Evolutionary conservation across 768 basidiomycete species (phyloP).

Genomic region (Leucocoprinus sp.): DNA sequence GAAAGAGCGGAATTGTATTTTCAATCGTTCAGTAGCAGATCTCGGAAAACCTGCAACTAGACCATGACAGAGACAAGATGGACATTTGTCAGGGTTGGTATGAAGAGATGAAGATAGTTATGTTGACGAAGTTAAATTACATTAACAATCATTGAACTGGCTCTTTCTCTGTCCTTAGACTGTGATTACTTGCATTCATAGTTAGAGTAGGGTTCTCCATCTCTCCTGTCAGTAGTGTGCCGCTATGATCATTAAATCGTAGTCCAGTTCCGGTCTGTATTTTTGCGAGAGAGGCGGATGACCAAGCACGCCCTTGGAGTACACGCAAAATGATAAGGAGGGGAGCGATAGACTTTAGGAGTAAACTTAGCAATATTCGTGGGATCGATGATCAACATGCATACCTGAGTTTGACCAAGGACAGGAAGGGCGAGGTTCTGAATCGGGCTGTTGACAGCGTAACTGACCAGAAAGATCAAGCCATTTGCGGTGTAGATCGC

Average conservation of each 20-base stretch:
- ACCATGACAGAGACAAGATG: no score
- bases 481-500: slow-evolving; percentile 26
- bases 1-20: no score
- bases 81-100: no score
- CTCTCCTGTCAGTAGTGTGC: not conserved
- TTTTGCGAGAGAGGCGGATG: slow-evolving; percentile 4
- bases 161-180: not conserved
- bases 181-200: slow-evolving; percentile 1
- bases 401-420: slow-evolving; percentile 17
- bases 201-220: slow-evolving; percentile 2
- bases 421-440: slow-evolving; percentile 21
- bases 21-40: no score
- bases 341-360: slow-evolving; percentile 13
- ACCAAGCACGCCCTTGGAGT: slow-evolving; percentile 14
- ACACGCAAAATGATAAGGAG: slow-evolving; percentile 15
- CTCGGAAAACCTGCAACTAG: no score
- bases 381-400: not conserved
- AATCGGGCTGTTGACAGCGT: slow-evolving; percentile 21
- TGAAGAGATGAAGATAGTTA: no score
- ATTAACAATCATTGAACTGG: no score
- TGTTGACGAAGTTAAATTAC: no score
- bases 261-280: slow-evolving; percentile 8
- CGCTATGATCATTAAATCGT: slow-evolving; percentile 4
- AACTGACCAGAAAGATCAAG: slow-evolving; percentile 26
- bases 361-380: not conserved